Evolutionary conservation across 1,139 yeast genomes (phyloP), one percentile per base, ranked within the genome.

Genomic region (Torulaspora pretoriensis): DNA sequence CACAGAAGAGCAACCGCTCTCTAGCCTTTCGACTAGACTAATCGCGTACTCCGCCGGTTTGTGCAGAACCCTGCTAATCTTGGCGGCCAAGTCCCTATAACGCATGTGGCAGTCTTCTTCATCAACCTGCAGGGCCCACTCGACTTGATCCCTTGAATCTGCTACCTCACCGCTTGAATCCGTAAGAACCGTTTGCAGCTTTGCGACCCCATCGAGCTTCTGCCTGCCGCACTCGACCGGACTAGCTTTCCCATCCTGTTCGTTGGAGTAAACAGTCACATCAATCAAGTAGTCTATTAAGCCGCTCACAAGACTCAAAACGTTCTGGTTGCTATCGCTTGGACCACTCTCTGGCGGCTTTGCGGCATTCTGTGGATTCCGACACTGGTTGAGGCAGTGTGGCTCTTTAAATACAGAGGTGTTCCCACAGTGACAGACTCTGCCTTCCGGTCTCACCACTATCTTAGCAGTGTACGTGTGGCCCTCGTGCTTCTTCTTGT

Each of bases 351-450:
- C 55, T 23, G 39, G 40, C 13, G 31, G 42, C 1, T 24, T 35
- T 7, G 43, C 48, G 63, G 97, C 90, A 44, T 77, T 68, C 42
- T 81, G 68, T 3, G 69, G 65, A 4, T 61, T 63, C 26, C 70
- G 74, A 81, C 95, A 90, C 0, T 42, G 43, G 30, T 37, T 51
- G 13, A 60, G 57, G 27, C 42, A 34, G 7, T 40, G 39, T 10
- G 57, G 51, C 23, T 52, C 47, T 35, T 50, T 57, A 30, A 59
- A 57, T 3, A 96, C 95, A 50, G 83, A 87, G 0, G 77, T 73
- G 60, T 92, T 96, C 2, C 97, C 97, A 68, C 97, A 92, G 62
- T 92, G 97, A 63, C 97, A 92, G 4, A 89, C 89, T 1, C 97
- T 97, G 3, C 96, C 96, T 52, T 82, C 84, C 49, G 88, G 95